These are phyloP conservation scores for Cichorium intybus DNA, from an alignment of 140 eudicot species.

Conservation along the genomic window DNA sequence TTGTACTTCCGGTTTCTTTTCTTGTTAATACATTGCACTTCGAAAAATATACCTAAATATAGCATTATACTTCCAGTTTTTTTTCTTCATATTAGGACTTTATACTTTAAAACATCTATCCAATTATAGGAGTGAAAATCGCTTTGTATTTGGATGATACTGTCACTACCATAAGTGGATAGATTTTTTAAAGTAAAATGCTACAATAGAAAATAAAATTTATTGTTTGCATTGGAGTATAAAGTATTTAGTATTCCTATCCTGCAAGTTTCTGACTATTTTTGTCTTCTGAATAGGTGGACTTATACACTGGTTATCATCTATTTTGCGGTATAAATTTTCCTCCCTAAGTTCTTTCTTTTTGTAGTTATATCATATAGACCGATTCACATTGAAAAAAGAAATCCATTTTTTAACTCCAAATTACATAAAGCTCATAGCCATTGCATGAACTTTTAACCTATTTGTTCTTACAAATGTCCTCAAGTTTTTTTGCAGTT, in stretches of 20 bases:
- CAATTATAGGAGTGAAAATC: neutral
- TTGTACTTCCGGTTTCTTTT: neutral
- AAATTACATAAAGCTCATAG: conserved; percentile 3
- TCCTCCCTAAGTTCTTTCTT: conserved; percentile 5
- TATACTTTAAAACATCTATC: neutral
- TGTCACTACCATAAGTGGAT: neutral
- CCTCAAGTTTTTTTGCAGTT: conserved; percentile 48
- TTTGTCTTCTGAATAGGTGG: conserved; percentile 59
- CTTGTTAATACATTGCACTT: neutral
- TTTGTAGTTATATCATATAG: conserved; percentile 3
- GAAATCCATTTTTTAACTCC: conserved; percentile 2
- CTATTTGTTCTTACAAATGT: conserved; percentile 26
- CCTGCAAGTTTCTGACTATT: conserved; percentile 26
- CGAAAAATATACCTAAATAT: neutral
- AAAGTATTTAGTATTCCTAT: conserved; percentile 4
- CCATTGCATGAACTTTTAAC: conserved; percentile 16
- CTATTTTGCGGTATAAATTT: conserved; percentile 72
- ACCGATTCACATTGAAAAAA: neutral
- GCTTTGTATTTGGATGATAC: neutral
- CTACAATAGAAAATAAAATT: neutral
- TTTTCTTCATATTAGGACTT: too few species aligned
- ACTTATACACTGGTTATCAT: conserved; percentile 66
- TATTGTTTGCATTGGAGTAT: conserved; percentile 3
- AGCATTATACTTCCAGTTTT: too few species aligned
- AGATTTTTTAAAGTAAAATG: neutral